Conservation (phyloP, 225 moss, liverwort and hornwort species). For the Climacium dendroides region DNA sequence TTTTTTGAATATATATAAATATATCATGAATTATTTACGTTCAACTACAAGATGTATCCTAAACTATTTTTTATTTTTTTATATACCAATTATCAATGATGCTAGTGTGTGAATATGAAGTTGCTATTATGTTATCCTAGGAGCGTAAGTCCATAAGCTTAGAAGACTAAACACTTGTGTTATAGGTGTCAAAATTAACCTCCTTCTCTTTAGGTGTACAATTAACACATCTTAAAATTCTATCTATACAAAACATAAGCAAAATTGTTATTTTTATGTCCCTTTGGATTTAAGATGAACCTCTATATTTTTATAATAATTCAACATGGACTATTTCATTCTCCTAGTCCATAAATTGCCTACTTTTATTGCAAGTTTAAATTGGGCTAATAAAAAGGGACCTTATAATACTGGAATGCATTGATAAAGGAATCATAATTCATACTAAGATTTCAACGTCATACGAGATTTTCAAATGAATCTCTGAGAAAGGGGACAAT, state of each 20-base stretch:
- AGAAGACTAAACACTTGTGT: no score
- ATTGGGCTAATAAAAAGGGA: background rate
- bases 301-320: background rate
- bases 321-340: background rate
- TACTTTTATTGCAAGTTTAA: background rate
- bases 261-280: background rate
- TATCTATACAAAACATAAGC: background rate
- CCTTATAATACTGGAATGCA: no score
- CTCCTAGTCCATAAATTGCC: background rate
- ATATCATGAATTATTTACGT: no score
- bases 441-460: background rate
- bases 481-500: rapidly evolving
- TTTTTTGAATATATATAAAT: no score
- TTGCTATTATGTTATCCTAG: no score
- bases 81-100: no score
- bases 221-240: background rate
- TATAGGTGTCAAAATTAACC: no score
- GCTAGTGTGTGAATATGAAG: no score
- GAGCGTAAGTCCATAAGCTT: no score
- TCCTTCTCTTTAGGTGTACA: background rate
- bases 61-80: no score
- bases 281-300: no score
- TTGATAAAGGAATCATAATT: background rate
- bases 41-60: no score
- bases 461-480: background rate